Evolutionary conservation across 202 grass and related monocot genomes (phyloP), one percentile per base, ranked within the genome.

Genomic region (Cymbopogon flexuosus): DNA sequence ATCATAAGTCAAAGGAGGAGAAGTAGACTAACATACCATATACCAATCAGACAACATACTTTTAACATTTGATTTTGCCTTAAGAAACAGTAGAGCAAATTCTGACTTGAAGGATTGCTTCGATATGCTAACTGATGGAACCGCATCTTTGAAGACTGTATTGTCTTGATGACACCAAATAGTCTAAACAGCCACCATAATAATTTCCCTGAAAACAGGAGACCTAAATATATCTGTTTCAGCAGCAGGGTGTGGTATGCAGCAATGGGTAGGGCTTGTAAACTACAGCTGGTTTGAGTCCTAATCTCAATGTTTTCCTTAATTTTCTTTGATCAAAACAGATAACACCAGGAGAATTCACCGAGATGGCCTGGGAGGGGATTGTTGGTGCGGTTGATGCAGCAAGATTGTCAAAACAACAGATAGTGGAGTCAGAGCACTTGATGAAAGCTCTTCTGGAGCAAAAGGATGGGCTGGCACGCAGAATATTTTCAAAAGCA

Each of bases 391-490:
- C 92, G 18, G 67, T 97, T 84, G 95, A 97, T 49, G 92, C 92
- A 57, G 88, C 92, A 75, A 89, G 88, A 72, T 60, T 22, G 36
- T 92, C 86, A 13, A 98, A 91, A 70, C 92, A 94, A 41, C 95
- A 94, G 62, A 78, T 93, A n/a, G 88, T 94, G 58, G 92, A 98
- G 79, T 86, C 95, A 3, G 95, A 98, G 80, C 92, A 98, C 82
- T 57, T 98, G 75, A 94, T 98, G 95, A 93, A 98, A 94, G 84
- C 95, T 31, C 90, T 98, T 78, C 73, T 98, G 9, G 95, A 93
- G 76, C 95, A 98, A 77, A 94, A 98, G 58, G 95, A 98, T 88
- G 95, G 92, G 13, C 89, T 98, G 76, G 95, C 90, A 64, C 84
- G 90, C 33, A 94, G 95, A 80, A 94, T 98, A 78, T 98, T 98